Conservation (phyloP, 192 early-diverging fungal genomes). For the Mortierella alpina region DNA sequence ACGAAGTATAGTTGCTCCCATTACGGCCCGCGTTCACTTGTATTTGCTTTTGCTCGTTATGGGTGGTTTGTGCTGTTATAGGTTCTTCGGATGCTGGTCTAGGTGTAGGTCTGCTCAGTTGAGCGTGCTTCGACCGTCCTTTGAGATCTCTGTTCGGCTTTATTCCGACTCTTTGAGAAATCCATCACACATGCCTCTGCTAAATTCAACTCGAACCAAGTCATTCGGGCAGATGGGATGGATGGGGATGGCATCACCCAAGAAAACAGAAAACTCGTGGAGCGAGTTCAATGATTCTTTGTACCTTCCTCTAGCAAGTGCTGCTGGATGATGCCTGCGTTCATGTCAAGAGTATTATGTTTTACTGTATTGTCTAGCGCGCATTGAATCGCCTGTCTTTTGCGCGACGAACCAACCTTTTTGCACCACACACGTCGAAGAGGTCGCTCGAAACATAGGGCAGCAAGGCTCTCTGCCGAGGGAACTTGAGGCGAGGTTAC, state of each 20-base stretch:
- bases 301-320: no score
- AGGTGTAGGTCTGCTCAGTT: not conserved
- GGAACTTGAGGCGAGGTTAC: no score
- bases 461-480: no score
- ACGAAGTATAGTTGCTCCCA: slow-evolving; percentile 12
- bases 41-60: slow-evolving; percentile 1
- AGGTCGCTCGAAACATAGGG: no score
- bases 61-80: not conserved
- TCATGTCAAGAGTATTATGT: not conserved
- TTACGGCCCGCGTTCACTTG: slow-evolving; percentile 2
- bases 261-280: no score
- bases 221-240: slow-evolving; percentile 12
- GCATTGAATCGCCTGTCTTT: slow-evolving; percentile 1
- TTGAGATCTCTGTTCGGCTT: not conserved
- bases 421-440: no score
- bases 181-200: slow-evolving; percentile 9
- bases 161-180: slow-evolving; percentile 3
- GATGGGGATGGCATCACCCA: slow-evolving; percentile 2
- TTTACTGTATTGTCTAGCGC: not conserved
- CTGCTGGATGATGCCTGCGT: no score
- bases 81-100: not conserved
- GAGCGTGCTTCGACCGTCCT: not conserved
- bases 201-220: slow-evolving; percentile 11
- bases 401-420: no score
- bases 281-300: no score